phyloP scores from a whole-genome alignment of 345 rosid species.

The Combretum micranthum region DNA sequence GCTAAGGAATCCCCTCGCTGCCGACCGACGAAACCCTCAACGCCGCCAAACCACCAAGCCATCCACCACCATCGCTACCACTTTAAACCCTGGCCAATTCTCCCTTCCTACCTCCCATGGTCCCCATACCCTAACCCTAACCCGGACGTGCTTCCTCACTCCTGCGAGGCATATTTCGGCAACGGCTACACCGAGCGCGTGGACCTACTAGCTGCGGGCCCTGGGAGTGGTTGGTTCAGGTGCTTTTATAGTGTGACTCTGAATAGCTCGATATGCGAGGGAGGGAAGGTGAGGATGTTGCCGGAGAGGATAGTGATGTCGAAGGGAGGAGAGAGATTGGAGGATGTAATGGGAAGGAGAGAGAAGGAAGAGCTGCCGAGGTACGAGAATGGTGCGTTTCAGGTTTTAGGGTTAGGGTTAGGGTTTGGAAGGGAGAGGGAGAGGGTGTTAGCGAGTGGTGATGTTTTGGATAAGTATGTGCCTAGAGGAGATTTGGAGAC shows the following conservation, averaged over 20 bases:
- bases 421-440: slow-evolving; percentile 9
- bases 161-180: slow-evolving; percentile 89
- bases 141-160: slow-evolving; percentile 10
- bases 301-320: slow-evolving; percentile 72
- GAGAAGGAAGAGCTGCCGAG: slow-evolving; percentile 76
- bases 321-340: slow-evolving; percentile 63
- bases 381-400: slow-evolving; percentile 66
- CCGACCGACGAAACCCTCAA: background rate
- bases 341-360: slow-evolving; percentile 64
- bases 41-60: slow-evolving; percentile 3
- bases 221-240: slow-evolving; percentile 64
- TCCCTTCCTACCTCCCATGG: slow-evolving; percentile 93
- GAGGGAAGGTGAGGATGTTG: slow-evolving; percentile 69
- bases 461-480: slow-evolving; percentile 38
- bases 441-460: slow-evolving; percentile 33
- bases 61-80: slow-evolving; percentile 10
- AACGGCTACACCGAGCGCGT: slow-evolving; percentile 61
- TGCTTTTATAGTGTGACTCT: slow-evolving; percentile 71
- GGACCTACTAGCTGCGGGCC: slow-evolving; percentile 32
- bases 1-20: slow-evolving; percentile 16
- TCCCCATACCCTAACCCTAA: slow-evolving; percentile 23
- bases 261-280: slow-evolving; percentile 75
- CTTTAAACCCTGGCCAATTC: slow-evolving; percentile 68
- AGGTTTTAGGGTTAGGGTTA: slow-evolving; percentile 24
- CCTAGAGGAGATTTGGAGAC: slow-evolving; percentile 37